These are phyloP conservation scores for Salix koriyanagi DNA, from an alignment of 345 rosid species.

Conservation along the genomic window DNA sequence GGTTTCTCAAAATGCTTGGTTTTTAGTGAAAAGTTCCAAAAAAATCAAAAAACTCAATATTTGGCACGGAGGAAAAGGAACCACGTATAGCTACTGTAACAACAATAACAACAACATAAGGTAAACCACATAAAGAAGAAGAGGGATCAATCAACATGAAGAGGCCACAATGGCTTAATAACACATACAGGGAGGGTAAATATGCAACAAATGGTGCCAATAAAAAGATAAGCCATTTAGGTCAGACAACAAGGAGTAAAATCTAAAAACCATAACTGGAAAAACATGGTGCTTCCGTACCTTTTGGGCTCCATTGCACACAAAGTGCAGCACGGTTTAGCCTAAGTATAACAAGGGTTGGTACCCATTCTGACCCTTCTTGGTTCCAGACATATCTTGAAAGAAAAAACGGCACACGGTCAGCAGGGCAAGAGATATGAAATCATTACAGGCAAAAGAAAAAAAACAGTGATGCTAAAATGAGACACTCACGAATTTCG, in stretches of 20 bases:
- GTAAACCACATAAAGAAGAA: too few species aligned
- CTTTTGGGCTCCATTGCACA: constrained; percentile 94
- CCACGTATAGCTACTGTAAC: too few species aligned
- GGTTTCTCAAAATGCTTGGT: too few species aligned
- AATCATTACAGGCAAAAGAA: background rate
- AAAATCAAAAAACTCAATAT: too few species aligned
- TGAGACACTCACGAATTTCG: constrained; percentile 81
- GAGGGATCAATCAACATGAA: background rate
- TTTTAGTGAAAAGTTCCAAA: too few species aligned
- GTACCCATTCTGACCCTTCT: constrained; percentile 89
- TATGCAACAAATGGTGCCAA: background rate
- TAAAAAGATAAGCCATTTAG: background rate
- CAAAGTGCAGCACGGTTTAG: constrained; percentile 97
- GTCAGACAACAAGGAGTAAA: background rate
- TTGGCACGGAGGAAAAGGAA: too few species aligned
- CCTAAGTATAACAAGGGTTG: constrained; percentile 95
- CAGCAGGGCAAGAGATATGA: background rate
- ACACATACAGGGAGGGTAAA: background rate
- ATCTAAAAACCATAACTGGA: background rate
- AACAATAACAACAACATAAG: too few species aligned
- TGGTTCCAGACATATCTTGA: constrained; percentile 86
- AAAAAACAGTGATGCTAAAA: background rate
- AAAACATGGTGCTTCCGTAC: constrained; percentile 32
- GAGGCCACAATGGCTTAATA: background rate
- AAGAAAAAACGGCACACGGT: constrained; percentile 17